Evolutionary conservation across 2,329 filamentous ascomycete genomes (phyloP).

Genomic region (Zymoseptoria crescenta): DNA sequence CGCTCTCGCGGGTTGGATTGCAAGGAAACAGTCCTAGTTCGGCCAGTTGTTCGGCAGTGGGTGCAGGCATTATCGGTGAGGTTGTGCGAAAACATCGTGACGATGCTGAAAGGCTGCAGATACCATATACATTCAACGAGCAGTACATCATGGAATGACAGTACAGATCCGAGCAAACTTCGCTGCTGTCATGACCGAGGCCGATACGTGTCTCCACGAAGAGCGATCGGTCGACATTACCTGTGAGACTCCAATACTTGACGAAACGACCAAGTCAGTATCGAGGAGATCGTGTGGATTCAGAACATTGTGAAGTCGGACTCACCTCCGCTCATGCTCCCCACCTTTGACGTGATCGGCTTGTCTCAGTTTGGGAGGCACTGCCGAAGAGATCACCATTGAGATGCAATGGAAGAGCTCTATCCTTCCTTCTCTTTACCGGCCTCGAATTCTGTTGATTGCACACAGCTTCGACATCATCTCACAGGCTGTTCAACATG

Average conservation of each 20-base stretch:
- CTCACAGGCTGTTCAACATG: conserved; percentile 9
- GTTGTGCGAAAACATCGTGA: background rate
- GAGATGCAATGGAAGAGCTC: background rate
- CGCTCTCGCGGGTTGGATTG: conserved; percentile 3
- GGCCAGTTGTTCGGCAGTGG: conserved; percentile 5
- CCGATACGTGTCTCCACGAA: background rate
- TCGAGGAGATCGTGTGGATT: background rate
- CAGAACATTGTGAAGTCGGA: background rate
- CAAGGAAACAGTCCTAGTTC: conserved; percentile 6
- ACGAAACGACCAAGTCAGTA: background rate
- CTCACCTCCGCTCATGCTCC: background rate
- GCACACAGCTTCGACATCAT: background rate
- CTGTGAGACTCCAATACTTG: background rate
- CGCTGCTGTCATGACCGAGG: background rate
- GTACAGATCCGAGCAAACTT: background rate
- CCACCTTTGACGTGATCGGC: background rate
- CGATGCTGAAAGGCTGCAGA: background rate
- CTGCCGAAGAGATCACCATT: background rate
- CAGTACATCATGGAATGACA: background rate
- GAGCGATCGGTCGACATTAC: background rate
- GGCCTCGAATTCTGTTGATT: background rate
- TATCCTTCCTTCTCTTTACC: no score
- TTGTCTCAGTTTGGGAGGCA: background rate
- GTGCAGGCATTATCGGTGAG: conserved; percentile 2
- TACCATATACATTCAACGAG: background rate